Percentiles rank a stretch among this genome's conserved stretches.
Conservation (phyloP, 441 rosid genomes). For the Adansonia grandidieri region DNA sequence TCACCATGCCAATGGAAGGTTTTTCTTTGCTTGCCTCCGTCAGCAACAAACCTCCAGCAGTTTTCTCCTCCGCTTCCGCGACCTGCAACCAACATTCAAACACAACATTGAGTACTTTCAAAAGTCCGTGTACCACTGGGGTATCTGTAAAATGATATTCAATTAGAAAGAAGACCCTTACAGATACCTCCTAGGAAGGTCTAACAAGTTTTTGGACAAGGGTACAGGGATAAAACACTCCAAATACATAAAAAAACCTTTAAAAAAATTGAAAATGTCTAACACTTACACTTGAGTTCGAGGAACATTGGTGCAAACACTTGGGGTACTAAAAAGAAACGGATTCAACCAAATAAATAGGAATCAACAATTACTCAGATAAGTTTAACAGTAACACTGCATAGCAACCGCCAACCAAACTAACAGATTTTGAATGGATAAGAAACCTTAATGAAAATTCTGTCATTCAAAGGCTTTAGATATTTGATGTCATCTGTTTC, state of each 20-base stretch:
- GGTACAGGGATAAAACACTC: too few relatives aligned
- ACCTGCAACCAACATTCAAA: constrained; percentile 48
- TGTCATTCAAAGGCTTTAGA: constrained; percentile 87
- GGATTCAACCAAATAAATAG: background rate
- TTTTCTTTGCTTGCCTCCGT: constrained; percentile 87
- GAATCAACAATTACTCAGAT: too few relatives aligned
- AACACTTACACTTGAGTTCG: too few relatives aligned
- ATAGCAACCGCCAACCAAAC: background rate
- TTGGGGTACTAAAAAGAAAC: too few relatives aligned
- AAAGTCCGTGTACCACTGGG: background rate
- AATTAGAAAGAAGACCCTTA: too few relatives aligned
- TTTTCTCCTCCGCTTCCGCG: constrained; percentile 87
- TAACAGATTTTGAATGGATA: background rate
- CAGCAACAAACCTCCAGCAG: constrained; percentile 88
- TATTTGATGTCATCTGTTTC: constrained; percentile 92
- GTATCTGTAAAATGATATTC: too few relatives aligned
- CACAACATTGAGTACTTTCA: background rate
- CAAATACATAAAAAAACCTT: too few relatives aligned
- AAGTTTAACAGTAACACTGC: background rate
- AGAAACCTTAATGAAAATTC: constrained; percentile 77
- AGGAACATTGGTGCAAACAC: too few relatives aligned
- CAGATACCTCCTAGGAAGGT: too few relatives aligned
- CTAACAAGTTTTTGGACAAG: too few relatives aligned
- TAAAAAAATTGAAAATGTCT: too few relatives aligned
- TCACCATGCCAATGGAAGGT: constrained; percentile 86